These are phyloP conservation scores for Closterium sp. DNA, from an alignment of 139 green algal species.

Conservation along the genomic window DNA sequence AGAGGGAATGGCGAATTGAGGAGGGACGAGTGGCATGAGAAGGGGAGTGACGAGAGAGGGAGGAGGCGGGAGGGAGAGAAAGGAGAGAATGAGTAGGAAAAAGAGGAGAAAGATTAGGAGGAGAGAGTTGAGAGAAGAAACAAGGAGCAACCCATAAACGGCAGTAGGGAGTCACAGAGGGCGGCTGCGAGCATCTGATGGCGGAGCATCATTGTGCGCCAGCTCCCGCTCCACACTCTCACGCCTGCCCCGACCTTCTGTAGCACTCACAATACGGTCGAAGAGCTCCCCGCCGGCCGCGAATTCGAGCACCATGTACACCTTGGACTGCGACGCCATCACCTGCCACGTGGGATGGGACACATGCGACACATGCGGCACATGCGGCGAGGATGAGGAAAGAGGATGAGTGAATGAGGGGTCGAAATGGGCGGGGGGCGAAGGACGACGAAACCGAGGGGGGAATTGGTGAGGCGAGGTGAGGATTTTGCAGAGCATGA, in stretches of 20 bases:
- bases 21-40: not conserved
- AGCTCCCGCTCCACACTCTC: too few species aligned
- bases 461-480: not conserved
- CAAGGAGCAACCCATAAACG: not conserved
- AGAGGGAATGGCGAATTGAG: too few species aligned
- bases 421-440: not conserved
- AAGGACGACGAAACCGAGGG: not conserved
- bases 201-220: too few species aligned
- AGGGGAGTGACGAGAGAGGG: not conserved
- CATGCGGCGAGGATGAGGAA: not conserved
- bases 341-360: conserved; percentile 42
- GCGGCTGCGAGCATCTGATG: too few species aligned
- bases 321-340: conserved; percentile 63
- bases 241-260: too few species aligned
- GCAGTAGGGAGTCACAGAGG: not conserved
- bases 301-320: conserved; percentile 78
- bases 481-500: too few species aligned
- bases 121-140: not conserved
- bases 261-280: conserved; percentile 60
- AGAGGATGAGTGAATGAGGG: not conserved
- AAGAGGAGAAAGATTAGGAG: not conserved
- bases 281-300: conserved; percentile 72
- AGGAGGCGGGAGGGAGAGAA: not conserved
- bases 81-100: not conserved
- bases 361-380: too few species aligned